Conservation (phyloP, 352 stramenopile genomes). For the Pythium pyrilobum region DNA sequence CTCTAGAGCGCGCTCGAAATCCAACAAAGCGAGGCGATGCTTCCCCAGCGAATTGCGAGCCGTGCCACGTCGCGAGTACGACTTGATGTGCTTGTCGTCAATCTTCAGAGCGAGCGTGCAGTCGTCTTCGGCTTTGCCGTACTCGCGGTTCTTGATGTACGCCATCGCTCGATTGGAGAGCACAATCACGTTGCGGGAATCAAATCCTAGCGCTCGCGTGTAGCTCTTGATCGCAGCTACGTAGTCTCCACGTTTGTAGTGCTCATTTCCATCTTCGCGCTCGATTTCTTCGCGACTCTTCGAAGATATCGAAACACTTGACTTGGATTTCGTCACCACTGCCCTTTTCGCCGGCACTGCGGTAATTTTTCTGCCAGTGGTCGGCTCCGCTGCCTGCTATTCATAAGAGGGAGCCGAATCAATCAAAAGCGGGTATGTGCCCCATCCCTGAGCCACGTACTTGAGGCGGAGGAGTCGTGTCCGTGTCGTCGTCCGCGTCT, state of each 20-base stretch:
- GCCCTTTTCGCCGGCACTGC: background rate
- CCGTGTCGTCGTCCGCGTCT: conserved; percentile 24
- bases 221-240: conserved; percentile 88
- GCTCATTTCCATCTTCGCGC: conserved; percentile 89
- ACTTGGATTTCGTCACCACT: background rate
- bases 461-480: background rate
- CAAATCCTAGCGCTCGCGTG: conserved; percentile 74
- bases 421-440: too few relatives aligned
- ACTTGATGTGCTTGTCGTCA: conserved; percentile 84
- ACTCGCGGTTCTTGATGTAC: conserved; percentile 85
- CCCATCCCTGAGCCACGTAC: background rate
- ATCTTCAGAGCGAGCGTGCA: conserved; percentile 79
- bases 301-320: background rate
- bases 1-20: conserved; percentile 60
- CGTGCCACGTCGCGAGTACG: conserved; percentile 75
- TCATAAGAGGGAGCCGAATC: too few relatives aligned
- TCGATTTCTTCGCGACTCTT: conserved; percentile 68
- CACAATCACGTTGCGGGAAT: conserved; percentile 63
- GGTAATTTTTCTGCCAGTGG: too few relatives aligned
- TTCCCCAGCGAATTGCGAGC: conserved; percentile 82
- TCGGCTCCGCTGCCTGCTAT: too few relatives aligned
- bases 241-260: conserved; percentile 85
- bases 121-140: conserved; percentile 86
- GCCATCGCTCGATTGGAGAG: conserved; percentile 91
- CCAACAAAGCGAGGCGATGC: conserved; percentile 74